These are phyloP conservation scores for Trametes coccinea DNA, from an alignment of 768 basidiomycete genomes.

Conservation along the genomic window DNA sequence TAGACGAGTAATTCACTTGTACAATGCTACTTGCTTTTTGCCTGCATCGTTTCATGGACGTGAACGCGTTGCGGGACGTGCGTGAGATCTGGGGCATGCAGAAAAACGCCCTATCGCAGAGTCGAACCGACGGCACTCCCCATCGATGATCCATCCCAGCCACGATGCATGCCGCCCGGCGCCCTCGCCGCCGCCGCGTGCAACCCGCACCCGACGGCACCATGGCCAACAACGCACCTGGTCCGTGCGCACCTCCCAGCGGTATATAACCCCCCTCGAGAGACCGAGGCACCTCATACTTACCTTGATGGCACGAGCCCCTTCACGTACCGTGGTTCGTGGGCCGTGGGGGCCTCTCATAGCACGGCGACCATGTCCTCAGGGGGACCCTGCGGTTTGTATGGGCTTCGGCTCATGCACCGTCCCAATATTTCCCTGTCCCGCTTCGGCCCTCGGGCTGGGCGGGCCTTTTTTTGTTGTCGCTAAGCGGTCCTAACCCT, in stretches of 20 bases:
- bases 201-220: no score
- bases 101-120: no score
- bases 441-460: slow-evolving; percentile 28
- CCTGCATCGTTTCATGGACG: not conserved
- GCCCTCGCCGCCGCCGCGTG: no score
- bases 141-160: no score
- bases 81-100: no score
- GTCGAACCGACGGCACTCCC: no score
- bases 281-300: slow-evolving; percentile 28
- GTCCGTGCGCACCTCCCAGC: no score
- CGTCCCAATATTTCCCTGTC: slow-evolving; percentile 29
- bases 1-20: slow-evolving; percentile 23
- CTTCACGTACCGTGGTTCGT: slow-evolving; percentile 38
- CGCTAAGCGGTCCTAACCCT: no score
- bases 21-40: slow-evolving; percentile 15
- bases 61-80: no score
- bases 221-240: no score
- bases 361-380: slow-evolving; percentile 59
- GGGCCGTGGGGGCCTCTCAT: slow-evolving; percentile 42
- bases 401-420: slow-evolving; percentile 42
- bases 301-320: slow-evolving; percentile 38
- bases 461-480: slow-evolving; percentile 23
- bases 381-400: slow-evolving; percentile 46
- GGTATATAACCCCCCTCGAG: no score
- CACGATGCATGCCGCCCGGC: no score